Percentiles rank a stretch among this genome's conserved stretches.
These are phyloP conservation scores for Epithemia pelagica DNA, from an alignment of 108 stramenopile species.

Conservation along the genomic window DNA sequence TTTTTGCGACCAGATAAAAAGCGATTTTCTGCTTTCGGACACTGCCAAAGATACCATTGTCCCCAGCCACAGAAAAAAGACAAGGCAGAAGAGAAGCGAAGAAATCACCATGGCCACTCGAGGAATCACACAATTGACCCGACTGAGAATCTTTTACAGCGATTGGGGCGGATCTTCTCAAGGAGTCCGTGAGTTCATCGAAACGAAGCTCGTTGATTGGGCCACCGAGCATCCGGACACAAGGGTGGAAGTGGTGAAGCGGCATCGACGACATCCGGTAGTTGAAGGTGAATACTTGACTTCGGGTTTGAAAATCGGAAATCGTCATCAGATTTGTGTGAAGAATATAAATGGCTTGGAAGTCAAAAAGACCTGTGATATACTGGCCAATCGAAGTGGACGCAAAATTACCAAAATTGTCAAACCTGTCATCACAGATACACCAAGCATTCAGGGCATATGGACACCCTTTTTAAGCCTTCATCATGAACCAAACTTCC, in stretches of 20 bases:
- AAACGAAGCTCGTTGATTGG: conserved; percentile 51
- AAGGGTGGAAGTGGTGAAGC: conserved; percentile 8
- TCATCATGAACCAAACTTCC: conserved; percentile 9
- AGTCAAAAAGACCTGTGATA: conserved; percentile 47
- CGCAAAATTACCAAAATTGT: conserved; percentile 74
- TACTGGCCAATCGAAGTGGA: conserved; percentile 71
- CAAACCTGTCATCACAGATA: conserved; percentile 62
- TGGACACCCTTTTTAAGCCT: conserved; percentile 81
- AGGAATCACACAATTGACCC: conserved; percentile 68
- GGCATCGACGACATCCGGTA: conserved; percentile 68
- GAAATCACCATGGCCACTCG: conserved; percentile 72
- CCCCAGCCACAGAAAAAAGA: too few relatives aligned
- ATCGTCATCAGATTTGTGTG: conserved; percentile 60
- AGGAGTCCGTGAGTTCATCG: conserved; percentile 58
- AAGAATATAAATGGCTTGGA: conserved; percentile 40
- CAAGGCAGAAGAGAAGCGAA: too few relatives aligned
- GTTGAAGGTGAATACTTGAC: conserved; percentile 64
- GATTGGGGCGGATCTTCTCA: conserved; percentile 74
- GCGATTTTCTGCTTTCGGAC: too few relatives aligned
- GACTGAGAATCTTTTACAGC: conserved; percentile 68
- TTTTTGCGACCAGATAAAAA: too few relatives aligned
- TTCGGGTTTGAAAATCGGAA: conserved; percentile 8
- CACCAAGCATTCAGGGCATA: conserved; percentile 72
- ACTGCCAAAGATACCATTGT: too few relatives aligned
- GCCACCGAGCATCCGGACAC: conserved; percentile 51